Percentiles rank a stretch among this genome's conserved stretches.
These are phyloP conservation scores for Cyclotella sp. DNA, from an alignment of 108 stramenopile genomes.

Conservation along the genomic window DNA sequence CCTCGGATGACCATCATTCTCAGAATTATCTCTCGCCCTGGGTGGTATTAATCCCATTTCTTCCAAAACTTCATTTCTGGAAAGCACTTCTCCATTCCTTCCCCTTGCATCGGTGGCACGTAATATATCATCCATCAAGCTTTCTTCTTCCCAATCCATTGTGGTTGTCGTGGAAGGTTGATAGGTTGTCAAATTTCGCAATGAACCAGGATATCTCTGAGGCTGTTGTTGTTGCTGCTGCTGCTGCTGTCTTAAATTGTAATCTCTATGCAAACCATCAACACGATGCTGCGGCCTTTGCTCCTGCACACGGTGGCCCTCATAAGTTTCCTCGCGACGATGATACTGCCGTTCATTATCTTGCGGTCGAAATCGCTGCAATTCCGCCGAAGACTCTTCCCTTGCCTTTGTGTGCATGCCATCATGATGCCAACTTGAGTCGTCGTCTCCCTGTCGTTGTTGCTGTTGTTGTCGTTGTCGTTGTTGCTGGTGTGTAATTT, in stretches of 20 bases:
- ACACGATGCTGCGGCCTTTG: background rate
- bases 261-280: background rate
- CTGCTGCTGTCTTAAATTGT: background rate
- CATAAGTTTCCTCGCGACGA: background rate
- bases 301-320: background rate
- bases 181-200: background rate
- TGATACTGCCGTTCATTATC: background rate
- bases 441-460: background rate
- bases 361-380: background rate
- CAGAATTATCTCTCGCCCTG: too few relatives aligned
- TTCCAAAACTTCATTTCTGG: conserved; percentile 7
- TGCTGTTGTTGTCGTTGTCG: background rate
- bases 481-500: background rate
- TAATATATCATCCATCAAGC: background rate
- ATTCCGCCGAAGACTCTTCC: background rate
- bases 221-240: background rate
- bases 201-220: background rate
- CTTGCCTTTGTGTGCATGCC: background rate
- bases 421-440: background rate
- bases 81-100: background rate
- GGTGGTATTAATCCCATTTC: background rate
- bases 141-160: background rate
- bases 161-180: background rate
- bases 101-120: background rate
- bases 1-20: too few relatives aligned